Evolutionary conservation across 2,329 filamentous ascomycete species (phyloP).

Genomic region (Endothia cerciana): DNA sequence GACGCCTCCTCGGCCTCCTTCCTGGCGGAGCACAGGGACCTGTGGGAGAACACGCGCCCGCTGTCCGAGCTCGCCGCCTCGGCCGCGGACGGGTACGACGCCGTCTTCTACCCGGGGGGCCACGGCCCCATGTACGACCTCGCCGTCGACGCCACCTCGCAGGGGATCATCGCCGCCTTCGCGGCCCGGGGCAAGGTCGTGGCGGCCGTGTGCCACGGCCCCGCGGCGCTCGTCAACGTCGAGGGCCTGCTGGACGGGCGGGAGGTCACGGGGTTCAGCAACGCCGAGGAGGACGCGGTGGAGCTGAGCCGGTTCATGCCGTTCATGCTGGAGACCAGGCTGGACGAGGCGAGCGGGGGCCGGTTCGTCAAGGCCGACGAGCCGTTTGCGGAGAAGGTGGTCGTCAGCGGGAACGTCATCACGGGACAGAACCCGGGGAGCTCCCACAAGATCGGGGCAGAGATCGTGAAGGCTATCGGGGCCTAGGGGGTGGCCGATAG

Average conservation of each 20-base stretch:
- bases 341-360: conserved; percentile 54
- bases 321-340: conserved; percentile 63
- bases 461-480: conserved; percentile 51
- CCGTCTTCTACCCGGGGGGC: conserved; percentile 61
- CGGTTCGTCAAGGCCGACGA: conserved; percentile 59
- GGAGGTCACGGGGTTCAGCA: conserved; percentile 63
- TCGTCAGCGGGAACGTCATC: conserved; percentile 56
- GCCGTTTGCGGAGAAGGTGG: conserved; percentile 53
- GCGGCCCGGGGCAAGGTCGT: conserved; percentile 64
- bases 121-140: conserved; percentile 72
- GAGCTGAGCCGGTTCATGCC: conserved; percentile 50
- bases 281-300: conserved; percentile 56
- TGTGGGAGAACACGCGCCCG: conserved; percentile 68
- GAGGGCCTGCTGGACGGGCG: conserved; percentile 59
- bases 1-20: conserved; percentile 60
- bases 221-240: conserved; percentile 64
- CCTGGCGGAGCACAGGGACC: conserved; percentile 54
- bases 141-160: conserved; percentile 57
- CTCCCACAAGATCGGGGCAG: conserved; percentile 55
- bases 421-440: conserved; percentile 63
- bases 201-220: conserved; percentile 71
- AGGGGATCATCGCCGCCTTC: conserved; percentile 66
- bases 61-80: conserved; percentile 60
- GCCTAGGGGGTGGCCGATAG: conserved; percentile 3
- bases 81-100: conserved; percentile 62